These are phyloP conservation scores for Porpolomopsis calyptriformis DNA, from an alignment of 768 basidiomycete genomes.

Conservation along the genomic window DNA sequence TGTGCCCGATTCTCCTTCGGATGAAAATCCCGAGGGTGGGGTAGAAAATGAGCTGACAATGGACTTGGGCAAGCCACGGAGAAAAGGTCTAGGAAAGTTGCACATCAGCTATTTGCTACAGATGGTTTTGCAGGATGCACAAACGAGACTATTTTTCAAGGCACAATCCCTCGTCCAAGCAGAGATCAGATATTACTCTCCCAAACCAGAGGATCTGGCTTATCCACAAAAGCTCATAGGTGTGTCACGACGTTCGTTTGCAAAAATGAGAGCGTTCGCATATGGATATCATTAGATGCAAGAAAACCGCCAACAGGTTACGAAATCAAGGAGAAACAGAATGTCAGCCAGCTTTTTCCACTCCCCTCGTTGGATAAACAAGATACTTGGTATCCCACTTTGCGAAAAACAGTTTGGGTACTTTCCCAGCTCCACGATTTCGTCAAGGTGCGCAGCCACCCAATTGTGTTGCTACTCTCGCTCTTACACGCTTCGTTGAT, in stretches of 20 bases:
- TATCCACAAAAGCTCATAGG: constrained; percentile 79
- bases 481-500: neutral
- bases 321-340: constrained; percentile 58
- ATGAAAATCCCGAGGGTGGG: constrained; percentile 24
- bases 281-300: constrained; percentile 25
- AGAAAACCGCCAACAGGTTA: constrained; percentile 32
- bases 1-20: constrained; percentile 16
- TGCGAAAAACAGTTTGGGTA: constrained; percentile 85
- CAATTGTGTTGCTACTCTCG: neutral
- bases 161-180: constrained; percentile 85
- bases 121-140: constrained; percentile 92
- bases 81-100: constrained; percentile 42
- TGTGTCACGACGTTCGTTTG: constrained; percentile 24
- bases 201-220: constrained; percentile 68
- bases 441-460: constrained; percentile 56
- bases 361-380: constrained; percentile 62
- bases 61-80: constrained; percentile 25
- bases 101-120: constrained; percentile 75
- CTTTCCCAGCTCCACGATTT: constrained; percentile 83
- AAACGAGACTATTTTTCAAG: constrained; percentile 92
- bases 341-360: constrained; percentile 56
- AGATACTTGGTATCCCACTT: constrained; percentile 86
- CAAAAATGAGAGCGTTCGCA: constrained; percentile 3
- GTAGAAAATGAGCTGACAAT: constrained; percentile 28
- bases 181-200: constrained; percentile 76